These are phyloP conservation scores for Rhizopogon vesiculosus DNA, from an alignment of 768 basidiomycete genomes.

Conservation along the genomic window DNA sequence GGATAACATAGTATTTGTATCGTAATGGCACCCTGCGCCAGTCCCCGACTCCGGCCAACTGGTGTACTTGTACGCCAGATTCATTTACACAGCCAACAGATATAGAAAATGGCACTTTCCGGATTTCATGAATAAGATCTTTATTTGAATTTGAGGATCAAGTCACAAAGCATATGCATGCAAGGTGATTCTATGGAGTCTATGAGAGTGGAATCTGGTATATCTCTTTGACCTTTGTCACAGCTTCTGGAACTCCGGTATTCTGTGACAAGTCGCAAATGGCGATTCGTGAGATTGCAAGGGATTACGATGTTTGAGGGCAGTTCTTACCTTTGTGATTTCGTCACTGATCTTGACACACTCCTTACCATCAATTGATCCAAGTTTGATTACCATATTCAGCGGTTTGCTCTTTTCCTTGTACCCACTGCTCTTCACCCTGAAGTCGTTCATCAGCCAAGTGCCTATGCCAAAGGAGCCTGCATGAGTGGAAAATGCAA, in stretches of 20 bases:
- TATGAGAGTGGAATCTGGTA: background rate
- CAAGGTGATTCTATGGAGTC: no score
- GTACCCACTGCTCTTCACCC: conserved; percentile 34
- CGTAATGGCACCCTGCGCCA: no score
- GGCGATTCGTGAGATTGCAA: background rate
- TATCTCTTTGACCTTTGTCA: conserved; percentile 8
- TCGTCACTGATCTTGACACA: conserved; percentile 97
- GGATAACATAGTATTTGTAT: no score
- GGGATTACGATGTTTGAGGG: background rate
- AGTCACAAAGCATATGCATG: no score
- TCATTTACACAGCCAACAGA: no score
- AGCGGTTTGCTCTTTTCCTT: conserved; percentile 70
- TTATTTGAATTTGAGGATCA: no score
- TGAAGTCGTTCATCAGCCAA: conserved; percentile 86
- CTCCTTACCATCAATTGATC: conserved; percentile 62
- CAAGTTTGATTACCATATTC: conserved; percentile 95
- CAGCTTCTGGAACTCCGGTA: conserved; percentile 57
- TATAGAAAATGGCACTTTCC: no score
- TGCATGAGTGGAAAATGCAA: conserved; percentile 23
- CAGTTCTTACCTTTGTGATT: conserved; percentile 57
- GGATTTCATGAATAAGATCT: no score
- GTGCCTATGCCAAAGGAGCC: conserved; percentile 95
- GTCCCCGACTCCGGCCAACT: no score
- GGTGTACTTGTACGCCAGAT: no score
- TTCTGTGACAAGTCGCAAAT: conserved; percentile 36